Conservation (phyloP, 2,329 filamentous ascomycete species). For the Alternaria brassicae region DNA sequence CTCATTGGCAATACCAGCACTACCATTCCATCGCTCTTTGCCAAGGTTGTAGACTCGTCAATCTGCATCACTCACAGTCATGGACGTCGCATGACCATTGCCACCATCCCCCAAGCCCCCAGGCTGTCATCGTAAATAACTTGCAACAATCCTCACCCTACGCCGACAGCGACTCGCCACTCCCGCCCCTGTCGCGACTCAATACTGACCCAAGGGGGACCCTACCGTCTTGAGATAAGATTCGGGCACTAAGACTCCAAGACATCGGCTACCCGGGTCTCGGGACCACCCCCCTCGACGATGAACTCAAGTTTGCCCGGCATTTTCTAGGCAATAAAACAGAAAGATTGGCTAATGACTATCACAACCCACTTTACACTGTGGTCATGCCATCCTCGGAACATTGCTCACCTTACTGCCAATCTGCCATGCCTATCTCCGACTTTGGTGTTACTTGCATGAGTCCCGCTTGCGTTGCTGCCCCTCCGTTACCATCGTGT, state of each 20-base stretch:
- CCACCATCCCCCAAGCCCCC: slow-evolving; percentile 6
- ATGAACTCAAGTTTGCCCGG: slow-evolving; percentile 5
- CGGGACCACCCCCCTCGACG: not conserved
- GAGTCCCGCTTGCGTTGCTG: not conserved
- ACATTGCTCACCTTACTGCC: not conserved
- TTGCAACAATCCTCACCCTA: not conserved
- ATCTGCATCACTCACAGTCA: not conserved
- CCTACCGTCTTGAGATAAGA: slow-evolving; percentile 5
- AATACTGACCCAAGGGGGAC: not conserved
- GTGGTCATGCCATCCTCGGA: not conserved
- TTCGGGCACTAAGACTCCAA: slow-evolving; percentile 1
- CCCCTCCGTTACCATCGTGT: not conserved
- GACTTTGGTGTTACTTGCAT: slow-evolving; percentile 6
- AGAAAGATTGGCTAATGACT: not conserved
- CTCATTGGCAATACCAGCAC: not conserved
- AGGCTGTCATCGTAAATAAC: not conserved
- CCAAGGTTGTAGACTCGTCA: not conserved
- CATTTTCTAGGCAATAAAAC: slow-evolving; percentile 7
- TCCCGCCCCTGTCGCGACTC: not conserved
- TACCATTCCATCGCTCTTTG: not conserved
- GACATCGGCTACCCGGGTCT: slow-evolving; percentile 6
- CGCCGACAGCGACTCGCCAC: not conserved
- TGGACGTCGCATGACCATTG: not conserved
- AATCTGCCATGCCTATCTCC: slow-evolving; percentile 1
- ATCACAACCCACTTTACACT: not conserved